Evolutionary conservation across 768 basidiomycete genomes (phyloP).

Genomic region (Lactifluus subvellereus): DNA sequence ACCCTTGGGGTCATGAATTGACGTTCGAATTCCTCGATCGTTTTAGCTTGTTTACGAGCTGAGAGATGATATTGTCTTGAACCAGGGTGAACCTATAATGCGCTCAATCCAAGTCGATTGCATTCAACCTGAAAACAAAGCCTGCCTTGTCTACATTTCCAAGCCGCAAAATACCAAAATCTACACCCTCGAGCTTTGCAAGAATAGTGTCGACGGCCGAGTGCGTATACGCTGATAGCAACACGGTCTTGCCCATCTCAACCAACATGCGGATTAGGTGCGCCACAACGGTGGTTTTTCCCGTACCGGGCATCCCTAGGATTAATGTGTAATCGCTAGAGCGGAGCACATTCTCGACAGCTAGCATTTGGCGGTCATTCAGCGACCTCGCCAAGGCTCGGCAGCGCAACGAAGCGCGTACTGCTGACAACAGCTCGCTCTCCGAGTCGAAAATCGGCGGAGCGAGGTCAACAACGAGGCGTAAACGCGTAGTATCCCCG

Average conservation of each 20-base stretch:
- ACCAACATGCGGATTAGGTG: constrained; percentile 80
- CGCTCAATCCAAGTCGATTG: background rate
- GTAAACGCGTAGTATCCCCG: constrained; percentile 60
- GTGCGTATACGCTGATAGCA: constrained; percentile 93
- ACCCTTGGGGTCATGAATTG: constrained; percentile 85
- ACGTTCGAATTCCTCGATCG: constrained; percentile 76
- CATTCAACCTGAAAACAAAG: background rate
- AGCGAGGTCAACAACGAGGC: constrained; percentile 77
- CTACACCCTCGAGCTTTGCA: constrained; percentile 61
- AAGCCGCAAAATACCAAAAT: constrained; percentile 73
- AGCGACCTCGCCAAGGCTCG: constrained; percentile 32
- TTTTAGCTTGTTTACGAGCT: constrained; percentile 47
- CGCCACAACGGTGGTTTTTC: constrained; percentile 93
- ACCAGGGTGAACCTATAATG: constrained; percentile 71
- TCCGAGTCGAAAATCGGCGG: constrained; percentile 52
- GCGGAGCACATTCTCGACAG: constrained; percentile 65
- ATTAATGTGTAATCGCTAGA: constrained; percentile 90
- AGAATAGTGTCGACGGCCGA: constrained; percentile 98
- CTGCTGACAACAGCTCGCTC: constrained; percentile 24
- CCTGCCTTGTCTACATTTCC: constrained; percentile 89
- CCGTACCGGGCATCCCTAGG: constrained; percentile 97
- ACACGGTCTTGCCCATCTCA: constrained; percentile 73
- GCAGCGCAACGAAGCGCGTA: constrained; percentile 16
- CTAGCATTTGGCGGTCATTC: constrained; percentile 66
- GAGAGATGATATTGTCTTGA: constrained; percentile 66